Percentiles rank a stretch among this genome's conserved stretches.
Evolutionary conservation across 352 stramenopile species (phyloP).

Genomic region (Plasmopara muralis): DNA sequence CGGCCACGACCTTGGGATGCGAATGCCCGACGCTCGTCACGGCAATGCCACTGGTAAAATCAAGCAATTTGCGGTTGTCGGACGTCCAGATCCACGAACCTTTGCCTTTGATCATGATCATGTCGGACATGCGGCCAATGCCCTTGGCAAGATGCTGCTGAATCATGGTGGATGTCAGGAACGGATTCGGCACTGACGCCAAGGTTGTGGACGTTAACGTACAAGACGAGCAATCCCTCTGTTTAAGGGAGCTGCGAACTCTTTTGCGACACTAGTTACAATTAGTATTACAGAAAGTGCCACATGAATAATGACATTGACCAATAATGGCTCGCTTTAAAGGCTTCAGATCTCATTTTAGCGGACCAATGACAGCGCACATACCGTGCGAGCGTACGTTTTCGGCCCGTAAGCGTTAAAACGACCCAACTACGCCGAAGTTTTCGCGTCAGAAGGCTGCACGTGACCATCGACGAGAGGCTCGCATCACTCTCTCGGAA

Average conservation of each 20-base stretch:
- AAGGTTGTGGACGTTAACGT: conserved; percentile 3
- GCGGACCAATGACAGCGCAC: conserved; percentile 8
- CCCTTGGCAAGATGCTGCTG: conserved; percentile 68
- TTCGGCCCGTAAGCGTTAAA: too few species aligned
- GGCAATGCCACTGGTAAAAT: conserved; percentile 92
- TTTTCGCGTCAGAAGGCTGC: too few species aligned
- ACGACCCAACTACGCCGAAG: too few species aligned
- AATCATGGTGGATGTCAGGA: conserved; percentile 30
- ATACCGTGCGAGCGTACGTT: conserved; percentile 19
- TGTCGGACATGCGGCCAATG: conserved; percentile 79
- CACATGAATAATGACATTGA: too few species aligned
- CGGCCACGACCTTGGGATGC: conserved; percentile 87
- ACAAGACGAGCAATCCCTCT: conserved; percentile 14
- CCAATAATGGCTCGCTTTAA: too few species aligned
- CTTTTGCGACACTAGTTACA: too few species aligned
- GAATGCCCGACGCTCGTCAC: conserved; percentile 90
- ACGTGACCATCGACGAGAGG: too few species aligned
- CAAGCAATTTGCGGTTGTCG: conserved; percentile 84
- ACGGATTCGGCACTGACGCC: neutral
- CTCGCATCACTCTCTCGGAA: too few species aligned
- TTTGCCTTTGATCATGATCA: conserved; percentile 79
- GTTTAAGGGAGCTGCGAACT: conserved; percentile 1
- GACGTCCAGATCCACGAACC: conserved; percentile 84
- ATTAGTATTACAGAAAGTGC: too few species aligned
- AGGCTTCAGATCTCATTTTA: conserved; percentile 3